Evolutionary conservation across 2,329 filamentous ascomycete genomes (phyloP).

Genomic region (Cadophora malorum): DNA sequence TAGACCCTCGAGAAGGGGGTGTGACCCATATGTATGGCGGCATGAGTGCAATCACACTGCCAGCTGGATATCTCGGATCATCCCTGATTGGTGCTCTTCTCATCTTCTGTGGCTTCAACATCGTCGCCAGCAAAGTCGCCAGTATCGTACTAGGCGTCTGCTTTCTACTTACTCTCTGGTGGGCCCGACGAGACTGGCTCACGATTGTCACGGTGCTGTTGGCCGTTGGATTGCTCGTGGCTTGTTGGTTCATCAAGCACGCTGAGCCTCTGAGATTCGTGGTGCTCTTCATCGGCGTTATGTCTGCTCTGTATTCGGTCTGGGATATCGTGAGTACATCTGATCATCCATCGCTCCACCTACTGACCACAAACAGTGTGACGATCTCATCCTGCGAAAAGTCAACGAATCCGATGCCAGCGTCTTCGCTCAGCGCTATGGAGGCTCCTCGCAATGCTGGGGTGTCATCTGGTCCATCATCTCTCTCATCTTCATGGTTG

Average conservation of each 20-base stretch:
- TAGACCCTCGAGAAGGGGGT: slow-evolving; percentile 78
- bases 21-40: slow-evolving; percentile 81
- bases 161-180: slow-evolving; percentile 82
- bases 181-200: slow-evolving; percentile 79
- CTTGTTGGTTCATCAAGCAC: slow-evolving; percentile 81
- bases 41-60: slow-evolving; percentile 72
- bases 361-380: slow-evolving; percentile 56
- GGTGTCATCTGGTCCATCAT: slow-evolving; percentile 80
- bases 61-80: slow-evolving; percentile 79
- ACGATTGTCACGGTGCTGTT: slow-evolving; percentile 74
- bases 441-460: slow-evolving; percentile 82
- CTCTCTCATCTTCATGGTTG: slow-evolving; percentile 73
- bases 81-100: slow-evolving; percentile 78
- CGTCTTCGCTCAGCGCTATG: slow-evolving; percentile 79
- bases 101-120: slow-evolving; percentile 82
- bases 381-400: slow-evolving; percentile 80
- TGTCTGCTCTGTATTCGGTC: slow-evolving; percentile 80
- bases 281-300: slow-evolving; percentile 82
- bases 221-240: slow-evolving; percentile 73
- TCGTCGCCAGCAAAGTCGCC: slow-evolving; percentile 80
- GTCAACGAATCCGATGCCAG: slow-evolving; percentile 82
- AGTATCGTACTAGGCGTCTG: slow-evolving; percentile 75
- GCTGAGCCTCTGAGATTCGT: slow-evolving; percentile 76
- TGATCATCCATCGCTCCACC: neutral
- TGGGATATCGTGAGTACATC: slow-evolving; percentile 72